Evolutionary conservation across 352 stramenopile genomes (phyloP).

Genomic region (Globisporangium ultimum): DNA sequence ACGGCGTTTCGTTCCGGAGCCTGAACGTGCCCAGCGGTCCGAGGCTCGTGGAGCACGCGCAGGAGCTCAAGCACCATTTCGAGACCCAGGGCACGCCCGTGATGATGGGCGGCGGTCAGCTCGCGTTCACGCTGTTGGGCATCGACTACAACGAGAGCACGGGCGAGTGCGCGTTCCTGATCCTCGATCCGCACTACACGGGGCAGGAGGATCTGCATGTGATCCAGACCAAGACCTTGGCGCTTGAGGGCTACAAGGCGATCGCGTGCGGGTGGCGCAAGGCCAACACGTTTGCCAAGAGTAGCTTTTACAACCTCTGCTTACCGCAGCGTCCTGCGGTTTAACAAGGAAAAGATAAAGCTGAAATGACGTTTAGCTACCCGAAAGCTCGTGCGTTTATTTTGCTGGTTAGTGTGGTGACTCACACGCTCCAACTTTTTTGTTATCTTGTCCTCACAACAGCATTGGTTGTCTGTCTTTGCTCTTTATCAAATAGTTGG

Average conservation of each 20-base stretch:
- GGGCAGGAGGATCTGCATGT: constrained; percentile 58
- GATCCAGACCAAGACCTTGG: constrained; percentile 74
- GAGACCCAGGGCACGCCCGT: constrained; percentile 73
- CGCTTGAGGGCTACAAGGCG: constrained; percentile 75
- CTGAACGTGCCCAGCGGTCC: constrained; percentile 57
- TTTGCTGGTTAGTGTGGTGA: too few species aligned
- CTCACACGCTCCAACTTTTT: background rate
- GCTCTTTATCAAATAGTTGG: too few species aligned
- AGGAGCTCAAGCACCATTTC: constrained; percentile 76
- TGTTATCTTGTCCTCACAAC: background rate
- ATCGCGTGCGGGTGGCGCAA: constrained; percentile 67
- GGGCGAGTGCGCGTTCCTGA: constrained; percentile 71
- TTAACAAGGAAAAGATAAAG: too few species aligned
- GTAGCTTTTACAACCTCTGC: constrained; percentile 77
- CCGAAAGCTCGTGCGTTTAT: too few species aligned
- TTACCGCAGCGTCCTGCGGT: constrained; percentile 40
- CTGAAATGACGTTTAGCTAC: too few species aligned
- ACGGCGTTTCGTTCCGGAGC: constrained; percentile 68
- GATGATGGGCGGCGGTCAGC: constrained; percentile 81
- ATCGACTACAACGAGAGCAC: constrained; percentile 63
- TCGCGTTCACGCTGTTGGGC: constrained; percentile 82
- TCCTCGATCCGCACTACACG: constrained; percentile 82
- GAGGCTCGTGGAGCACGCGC: constrained; percentile 53
- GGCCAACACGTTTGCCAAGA: constrained; percentile 49
- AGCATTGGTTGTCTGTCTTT: background rate